These are phyloP conservation scores for Fusarium begoniae DNA, from an alignment of 2,329 filamentous ascomycete species.

Conservation along the genomic window DNA sequence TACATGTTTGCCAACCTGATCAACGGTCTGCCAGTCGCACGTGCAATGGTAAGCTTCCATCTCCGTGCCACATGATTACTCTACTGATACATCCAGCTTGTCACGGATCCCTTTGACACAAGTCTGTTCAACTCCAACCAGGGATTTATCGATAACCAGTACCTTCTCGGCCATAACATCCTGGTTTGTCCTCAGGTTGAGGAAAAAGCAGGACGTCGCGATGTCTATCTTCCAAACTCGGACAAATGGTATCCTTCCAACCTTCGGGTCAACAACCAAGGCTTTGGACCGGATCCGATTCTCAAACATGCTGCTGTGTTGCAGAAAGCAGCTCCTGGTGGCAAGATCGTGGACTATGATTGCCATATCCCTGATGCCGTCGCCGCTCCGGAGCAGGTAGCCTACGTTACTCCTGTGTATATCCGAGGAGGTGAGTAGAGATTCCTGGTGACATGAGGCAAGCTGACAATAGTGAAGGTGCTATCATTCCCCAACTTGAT, in stretches of 20 bases:
- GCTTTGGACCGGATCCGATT: neutral
- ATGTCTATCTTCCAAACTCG: neutral
- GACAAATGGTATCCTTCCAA: neutral
- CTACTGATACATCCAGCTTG: neutral
- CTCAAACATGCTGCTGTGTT: neutral
- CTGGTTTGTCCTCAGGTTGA: neutral
- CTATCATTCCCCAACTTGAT: neutral
- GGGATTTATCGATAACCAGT: neutral
- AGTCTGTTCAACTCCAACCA: neutral
- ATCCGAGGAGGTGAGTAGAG: neutral
- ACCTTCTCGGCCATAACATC: neutral
- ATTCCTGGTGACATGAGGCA: rapidly evolving
- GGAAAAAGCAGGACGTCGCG: neutral
- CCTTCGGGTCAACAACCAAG: neutral
- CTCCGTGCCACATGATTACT: rapidly evolving
- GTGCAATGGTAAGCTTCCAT: neutral
- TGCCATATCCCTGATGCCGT: neutral
- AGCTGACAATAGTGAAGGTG: neutral
- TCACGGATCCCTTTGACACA: neutral
- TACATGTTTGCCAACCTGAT: conserved; percentile 3
- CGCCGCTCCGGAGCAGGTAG: neutral
- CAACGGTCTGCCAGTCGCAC: neutral
- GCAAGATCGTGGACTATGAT: neutral
- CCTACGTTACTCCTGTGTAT: neutral
- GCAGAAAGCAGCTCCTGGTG: neutral